Base-by-base conservation (phyloP, 2,329 filamentous ascomycete genomes). In the Metarhizium guizhouense region DNA sequence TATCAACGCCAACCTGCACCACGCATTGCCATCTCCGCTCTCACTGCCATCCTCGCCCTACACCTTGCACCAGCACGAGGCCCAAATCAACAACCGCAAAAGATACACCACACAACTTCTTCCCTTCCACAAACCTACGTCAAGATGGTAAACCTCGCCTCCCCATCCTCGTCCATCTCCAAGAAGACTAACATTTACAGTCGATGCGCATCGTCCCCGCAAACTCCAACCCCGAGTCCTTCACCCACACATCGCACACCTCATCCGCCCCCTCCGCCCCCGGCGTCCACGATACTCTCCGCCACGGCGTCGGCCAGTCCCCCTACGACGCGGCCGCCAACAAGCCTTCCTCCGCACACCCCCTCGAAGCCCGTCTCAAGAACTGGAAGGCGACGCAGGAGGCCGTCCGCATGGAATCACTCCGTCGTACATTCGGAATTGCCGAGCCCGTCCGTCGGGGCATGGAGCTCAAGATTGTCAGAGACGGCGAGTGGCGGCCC, bases 401-500 rank as follows among this genome's bases (percentile, higher is more conserved):
- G 65, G 72, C 77, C 38, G 74, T 96, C 69, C 94, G 95, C 74
- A 94, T 96, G 88, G 85, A 92, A 75, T 81, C 85, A 53, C 82
- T 97, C 65, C 85, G 90, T 61, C 88, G 90, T 62, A 86, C 90
- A 50, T 97, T 91, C 72, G 94, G 94, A 61, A 86, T 96, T 65
- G 90, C 88, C 30, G 94, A 97, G 81, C 94, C 94, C 3, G 85
- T 97, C 65, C 85, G 91, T 56, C 84, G 93, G 54, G 89, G 87
- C 59, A 96, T 99, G 94, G 94, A 99, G 78, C 80, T 96, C 70
- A 89, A 90, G 82, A 93, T 95, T 68, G 85, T 89, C 18, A 77
- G 83, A 59, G 84, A 87, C 58, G 87, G 90, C 61, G 85, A 89
- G 72, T 95, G 91, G 87, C 81, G 84, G 65, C 90, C 90, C 51